Evolutionary conservation across 129 eudicot genomes (phyloP), one percentile per base, ranked within the genome.

Genomic region (Tagetes patula): DNA sequence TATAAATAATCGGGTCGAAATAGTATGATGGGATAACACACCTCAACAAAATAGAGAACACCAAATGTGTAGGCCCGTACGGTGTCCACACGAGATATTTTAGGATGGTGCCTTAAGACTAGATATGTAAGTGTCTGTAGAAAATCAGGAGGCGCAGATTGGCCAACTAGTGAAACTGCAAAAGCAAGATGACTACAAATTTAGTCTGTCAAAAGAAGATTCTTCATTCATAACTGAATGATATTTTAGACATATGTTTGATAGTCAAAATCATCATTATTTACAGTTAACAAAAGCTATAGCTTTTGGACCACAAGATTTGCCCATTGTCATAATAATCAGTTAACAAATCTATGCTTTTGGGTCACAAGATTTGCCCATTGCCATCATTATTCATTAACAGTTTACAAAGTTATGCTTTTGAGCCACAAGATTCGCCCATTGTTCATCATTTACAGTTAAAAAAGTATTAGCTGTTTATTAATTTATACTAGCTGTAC

Each of bases 51-150:
- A 72, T 88, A 88, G 7, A 88, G 88, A 75, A 76, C 95, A 60
- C 95, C 95, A 76, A 88, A 88, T 14, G 95, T 88, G 86, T 88
- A 88, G 13, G 95, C 95, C 12, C 95, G 82, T 42, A 88, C 90
- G 0, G 95, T 88, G 83, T 88, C 95, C 65, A 88, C 95, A 31
- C 86, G 87, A 55, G 83, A 83, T 45, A 88, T 88, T 64, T 80
- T 79, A 43, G 86, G 81, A 81, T 82, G 87, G 68, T 88, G 95
- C 69, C 84, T 67, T 54, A 88, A 55, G 79, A 85, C 90, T 43
- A 88, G 69, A 75, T 88, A 88, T 34, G 90, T 88, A n/a, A 88
- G 90, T 60, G 87, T 88, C 67, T 88, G 95, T 74, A 88, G 84
- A 31, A 88, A 80, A 72, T 88, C 95, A 31, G 95, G 95, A 34